These are phyloP conservation scores for Limnanthes douglasii DNA, from an alignment of 345 rosid species.

Conservation along the genomic window DNA sequence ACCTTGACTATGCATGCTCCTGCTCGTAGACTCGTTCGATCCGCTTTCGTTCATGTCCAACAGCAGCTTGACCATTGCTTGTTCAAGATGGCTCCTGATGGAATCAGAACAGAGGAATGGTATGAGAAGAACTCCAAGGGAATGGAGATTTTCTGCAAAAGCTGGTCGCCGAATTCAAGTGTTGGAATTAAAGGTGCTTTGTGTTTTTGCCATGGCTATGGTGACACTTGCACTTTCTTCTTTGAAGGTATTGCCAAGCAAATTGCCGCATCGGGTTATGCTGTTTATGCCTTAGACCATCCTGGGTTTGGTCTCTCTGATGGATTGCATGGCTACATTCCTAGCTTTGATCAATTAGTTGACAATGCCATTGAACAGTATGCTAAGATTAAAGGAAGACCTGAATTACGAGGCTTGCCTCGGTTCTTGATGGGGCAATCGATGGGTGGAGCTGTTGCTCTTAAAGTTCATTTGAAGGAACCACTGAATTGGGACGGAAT, in stretches of 20 bases:
- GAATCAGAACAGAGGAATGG: conserved; percentile 83
- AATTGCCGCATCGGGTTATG: conserved; percentile 62
- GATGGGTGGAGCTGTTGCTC: conserved; percentile 93
- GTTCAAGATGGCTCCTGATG: conserved; percentile 79
- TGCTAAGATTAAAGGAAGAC: conserved; percentile 59
- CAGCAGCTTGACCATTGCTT: conserved; percentile 73
- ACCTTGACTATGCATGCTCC: conserved; percentile 67
- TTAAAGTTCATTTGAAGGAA: conserved; percentile 65
- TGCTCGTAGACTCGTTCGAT: conserved; percentile 52
- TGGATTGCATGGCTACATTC: conserved; percentile 85
- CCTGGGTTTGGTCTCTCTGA: conserved; percentile 91
- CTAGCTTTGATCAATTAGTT: conserved; percentile 55
- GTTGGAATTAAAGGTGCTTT: conserved; percentile 52
- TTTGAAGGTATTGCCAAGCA: conserved; percentile 85
- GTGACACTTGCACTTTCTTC: conserved; percentile 97
- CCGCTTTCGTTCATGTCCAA: conserved; percentile 52
- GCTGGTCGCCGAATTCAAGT: conserved; percentile 64
- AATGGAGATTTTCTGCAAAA: conserved; percentile 55
- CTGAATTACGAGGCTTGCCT: conserved; percentile 59
- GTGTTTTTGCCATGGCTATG: conserved; percentile 87
- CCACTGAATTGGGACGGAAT: conserved; percentile 89
- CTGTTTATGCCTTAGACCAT: conserved; percentile 76
- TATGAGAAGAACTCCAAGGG: conserved; percentile 61
- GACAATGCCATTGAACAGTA: conserved; percentile 60
- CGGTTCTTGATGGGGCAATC: conserved; percentile 79